These are phyloP conservation scores for Serendipita sp. DNA, from an alignment of 768 basidiomycete species.

Conservation along the genomic window DNA sequence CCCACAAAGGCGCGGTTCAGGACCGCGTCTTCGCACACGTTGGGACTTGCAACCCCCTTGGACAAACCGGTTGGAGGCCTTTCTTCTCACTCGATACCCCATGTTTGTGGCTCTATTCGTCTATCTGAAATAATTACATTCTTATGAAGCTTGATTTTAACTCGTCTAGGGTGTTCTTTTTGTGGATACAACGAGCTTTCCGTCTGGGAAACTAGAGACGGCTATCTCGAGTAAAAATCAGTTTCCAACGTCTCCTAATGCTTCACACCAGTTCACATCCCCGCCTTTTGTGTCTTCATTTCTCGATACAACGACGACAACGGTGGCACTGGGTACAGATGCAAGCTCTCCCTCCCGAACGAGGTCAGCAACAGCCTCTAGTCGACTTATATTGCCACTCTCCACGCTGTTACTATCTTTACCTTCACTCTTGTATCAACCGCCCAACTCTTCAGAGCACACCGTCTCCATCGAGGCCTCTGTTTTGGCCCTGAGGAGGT, in stretches of 20 bases:
- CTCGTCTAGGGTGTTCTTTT: no score
- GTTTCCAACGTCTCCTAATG: no score
- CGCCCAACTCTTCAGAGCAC: conserved; percentile 45
- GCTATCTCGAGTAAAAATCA: no score
- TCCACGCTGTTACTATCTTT: conserved; percentile 42
- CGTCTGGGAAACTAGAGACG: no score
- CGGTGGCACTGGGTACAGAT: not conserved
- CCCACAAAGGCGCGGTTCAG: not conserved
- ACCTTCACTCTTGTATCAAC: conserved; percentile 44
- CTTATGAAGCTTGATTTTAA: no score
- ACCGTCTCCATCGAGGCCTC: conserved; percentile 40
- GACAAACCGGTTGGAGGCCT: not conserved
- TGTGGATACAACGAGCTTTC: no score
- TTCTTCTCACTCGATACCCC: no score
- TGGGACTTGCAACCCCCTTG: not conserved
- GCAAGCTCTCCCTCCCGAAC: not conserved
- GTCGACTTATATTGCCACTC: conserved; percentile 19
- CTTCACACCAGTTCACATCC: not conserved
- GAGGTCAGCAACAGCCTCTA: not conserved
- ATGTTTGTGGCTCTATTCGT: no score
- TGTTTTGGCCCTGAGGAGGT: conserved; percentile 37
- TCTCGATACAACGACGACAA: not conserved
- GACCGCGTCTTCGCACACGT: not conserved
- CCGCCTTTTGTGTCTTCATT: not conserved
- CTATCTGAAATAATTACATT: no score